Evolutionary conservation across 225 moss, liverwort and hornwort species (phyloP).

Genomic region (Pseudisothecium myosuroides): DNA sequence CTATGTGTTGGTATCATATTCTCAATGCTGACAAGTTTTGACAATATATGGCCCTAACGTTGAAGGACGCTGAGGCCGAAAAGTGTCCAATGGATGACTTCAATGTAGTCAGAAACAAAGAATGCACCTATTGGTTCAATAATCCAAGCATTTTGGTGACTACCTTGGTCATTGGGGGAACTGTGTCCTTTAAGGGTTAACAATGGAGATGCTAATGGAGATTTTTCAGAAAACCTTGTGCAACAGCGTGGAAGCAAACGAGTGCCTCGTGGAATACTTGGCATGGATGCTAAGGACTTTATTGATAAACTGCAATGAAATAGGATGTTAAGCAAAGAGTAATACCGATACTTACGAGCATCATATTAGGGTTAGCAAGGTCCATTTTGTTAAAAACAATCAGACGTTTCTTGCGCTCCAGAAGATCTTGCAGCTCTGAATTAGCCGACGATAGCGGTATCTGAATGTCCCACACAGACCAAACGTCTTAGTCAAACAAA

Average conservation of each 20-base stretch:
- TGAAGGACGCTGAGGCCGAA: too few relatives aligned
- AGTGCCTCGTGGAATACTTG: background rate
- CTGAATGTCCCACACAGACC: conserved; percentile 22
- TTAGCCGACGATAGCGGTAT: conserved; percentile 94
- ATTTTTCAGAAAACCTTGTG: background rate
- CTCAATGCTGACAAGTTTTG: background rate
- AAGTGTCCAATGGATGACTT: too few relatives aligned
- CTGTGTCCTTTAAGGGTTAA: background rate
- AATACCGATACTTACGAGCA: conserved; percentile 42
- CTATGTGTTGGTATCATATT: background rate
- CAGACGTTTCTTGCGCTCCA: conserved; percentile 76
- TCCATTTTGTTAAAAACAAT: conserved; percentile 97
- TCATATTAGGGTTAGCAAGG: conserved; percentile 96
- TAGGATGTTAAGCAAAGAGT: background rate
- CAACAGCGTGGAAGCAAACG: background rate
- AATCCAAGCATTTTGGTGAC: too few relatives aligned
- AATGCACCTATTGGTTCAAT: too few relatives aligned
- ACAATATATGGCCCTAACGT: background rate
- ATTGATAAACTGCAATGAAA: background rate
- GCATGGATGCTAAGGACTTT: background rate
- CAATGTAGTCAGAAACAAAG: too few relatives aligned
- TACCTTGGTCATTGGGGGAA: too few relatives aligned
- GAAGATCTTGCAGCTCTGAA: conserved; percentile 77
- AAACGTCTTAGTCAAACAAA: background rate
- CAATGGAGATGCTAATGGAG: background rate